Percentiles rank a stretch among this genome's conserved stretches.
These are phyloP conservation scores for Thelonectria olida DNA, from an alignment of 2,329 filamentous ascomycete genomes.

Conservation along the genomic window DNA sequence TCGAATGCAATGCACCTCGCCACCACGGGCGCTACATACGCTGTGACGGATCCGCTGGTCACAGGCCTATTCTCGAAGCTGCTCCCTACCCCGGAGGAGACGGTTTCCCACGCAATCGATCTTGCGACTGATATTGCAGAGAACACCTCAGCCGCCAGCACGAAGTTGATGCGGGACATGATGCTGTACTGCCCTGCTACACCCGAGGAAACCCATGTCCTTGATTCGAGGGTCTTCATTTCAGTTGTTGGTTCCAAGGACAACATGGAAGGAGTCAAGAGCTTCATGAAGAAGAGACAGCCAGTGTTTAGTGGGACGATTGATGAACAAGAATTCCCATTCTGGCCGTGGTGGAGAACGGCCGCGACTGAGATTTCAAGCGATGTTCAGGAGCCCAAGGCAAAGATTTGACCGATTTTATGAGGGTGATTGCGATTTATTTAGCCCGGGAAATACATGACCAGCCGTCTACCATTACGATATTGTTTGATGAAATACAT, in stretches of 20 bases:
- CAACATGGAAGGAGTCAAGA: constrained; percentile 13
- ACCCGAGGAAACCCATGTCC: constrained; percentile 9
- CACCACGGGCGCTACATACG: constrained; percentile 6
- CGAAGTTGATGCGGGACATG: constrained; percentile 23
- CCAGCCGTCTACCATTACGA: too few species aligned
- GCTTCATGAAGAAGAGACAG: constrained; percentile 11
- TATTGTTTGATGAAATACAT: too few species aligned
- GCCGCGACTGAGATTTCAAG: not conserved
- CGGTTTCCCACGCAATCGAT: not conserved
- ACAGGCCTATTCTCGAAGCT: constrained; percentile 14
- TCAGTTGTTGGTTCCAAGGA: constrained; percentile 2
- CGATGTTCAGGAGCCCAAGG: not conserved
- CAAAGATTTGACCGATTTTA: not conserved
- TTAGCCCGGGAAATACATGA: too few species aligned
- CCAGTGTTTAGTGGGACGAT: not conserved
- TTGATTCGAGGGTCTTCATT: constrained; percentile 7
- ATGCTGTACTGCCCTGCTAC: constrained; percentile 10
- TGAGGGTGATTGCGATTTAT: too few species aligned
- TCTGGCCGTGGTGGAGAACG: constrained; percentile 11
- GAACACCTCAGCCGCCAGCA: constrained; percentile 13
- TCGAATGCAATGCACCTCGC: constrained; percentile 17
- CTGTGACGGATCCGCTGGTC: constrained; percentile 1
- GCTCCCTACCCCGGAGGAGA: constrained; percentile 10
- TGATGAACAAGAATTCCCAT: not conserved
- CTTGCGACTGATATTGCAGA: constrained; percentile 11